These are phyloP conservation scores for Phytophthora litchii DNA, from an alignment of 352 stramenopile species.

Conservation along the genomic window DNA sequence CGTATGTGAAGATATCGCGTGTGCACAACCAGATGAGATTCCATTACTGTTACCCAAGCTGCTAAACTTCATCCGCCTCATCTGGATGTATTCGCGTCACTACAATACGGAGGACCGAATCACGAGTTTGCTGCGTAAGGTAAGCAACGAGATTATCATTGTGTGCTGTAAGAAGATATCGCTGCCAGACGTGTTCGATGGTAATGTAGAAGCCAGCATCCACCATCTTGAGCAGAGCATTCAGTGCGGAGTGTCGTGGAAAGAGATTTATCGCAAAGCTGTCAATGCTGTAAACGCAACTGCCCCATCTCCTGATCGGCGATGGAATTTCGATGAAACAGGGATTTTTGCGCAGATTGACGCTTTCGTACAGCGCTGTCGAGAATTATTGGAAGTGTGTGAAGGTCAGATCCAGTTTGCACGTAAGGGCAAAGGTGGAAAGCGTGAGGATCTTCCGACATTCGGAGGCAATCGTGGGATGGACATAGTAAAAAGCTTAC, in stretches of 20 bases:
- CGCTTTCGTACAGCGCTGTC: slow-evolving; percentile 95
- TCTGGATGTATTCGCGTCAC: slow-evolving; percentile 92
- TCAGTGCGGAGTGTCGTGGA: slow-evolving; percentile 93
- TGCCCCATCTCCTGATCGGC: slow-evolving; percentile 48
- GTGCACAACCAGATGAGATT: slow-evolving; percentile 89
- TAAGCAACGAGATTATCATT: slow-evolving; percentile 95
- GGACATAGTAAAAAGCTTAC: slow-evolving; percentile 92
- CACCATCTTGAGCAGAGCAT: slow-evolving; percentile 92
- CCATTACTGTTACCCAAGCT: slow-evolving; percentile 91
- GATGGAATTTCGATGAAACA: slow-evolving; percentile 94
- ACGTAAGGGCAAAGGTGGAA: slow-evolving; percentile 76
- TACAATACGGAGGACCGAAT: slow-evolving; percentile 96
- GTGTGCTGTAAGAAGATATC: slow-evolving; percentile 91
- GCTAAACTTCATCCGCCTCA: slow-evolving; percentile 94
- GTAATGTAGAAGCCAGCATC: slow-evolving; percentile 92
- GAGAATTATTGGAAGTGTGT: slow-evolving; percentile 94
- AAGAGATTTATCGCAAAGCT: slow-evolving; percentile 85
- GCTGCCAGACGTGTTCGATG: slow-evolving; percentile 92
- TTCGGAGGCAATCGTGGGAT: slow-evolving; percentile 93
- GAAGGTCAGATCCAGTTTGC: slow-evolving; percentile 96
- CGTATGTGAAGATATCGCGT: slow-evolving; percentile 90
- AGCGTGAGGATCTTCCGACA: slow-evolving; percentile 72
- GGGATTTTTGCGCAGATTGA: slow-evolving; percentile 96
- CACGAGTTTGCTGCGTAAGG: slow-evolving; percentile 92
- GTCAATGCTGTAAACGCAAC: slow-evolving; percentile 65